Base-by-base conservation (phyloP, 768 basidiomycete species). In the Leccinum aurantiacum region DNA sequence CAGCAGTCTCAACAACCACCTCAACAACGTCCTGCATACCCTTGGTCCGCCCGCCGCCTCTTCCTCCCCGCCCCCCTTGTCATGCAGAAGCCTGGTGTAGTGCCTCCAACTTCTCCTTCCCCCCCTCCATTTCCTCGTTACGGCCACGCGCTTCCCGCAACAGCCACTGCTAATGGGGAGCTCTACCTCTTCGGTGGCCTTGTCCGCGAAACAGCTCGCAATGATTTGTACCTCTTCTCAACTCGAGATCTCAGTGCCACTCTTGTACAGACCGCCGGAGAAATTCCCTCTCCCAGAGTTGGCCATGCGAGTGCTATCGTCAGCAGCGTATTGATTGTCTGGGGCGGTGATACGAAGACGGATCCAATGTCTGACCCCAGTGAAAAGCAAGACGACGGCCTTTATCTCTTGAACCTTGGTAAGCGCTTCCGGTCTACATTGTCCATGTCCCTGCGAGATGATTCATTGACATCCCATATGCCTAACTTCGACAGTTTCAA, bases 131-230 rank as follows among this genome's bases (percentile, higher is more conserved):
- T 98, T 74, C 96, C 97, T 25, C 88, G 96, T 46, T 99, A 98
- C 70, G 97, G 96, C 25, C 93, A 97, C 70, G 89, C 95, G 13
- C 84, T 98, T 6, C 95, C 95, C 9, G 83, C 90, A 6, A 83
- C 81, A 8, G 84, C 91, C 2, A 89, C 88, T 24, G 71, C 83
- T n/a, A 82, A 80, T 6, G 97, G 97, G 8, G 95, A 98, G 66
- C 86, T 99, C 63, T 95, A 93, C 76, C 82, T 99, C 62, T 99
- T 99, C 65, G 97, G 97, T 62, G 97, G 97, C 63, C 89, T 99
- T 60, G 95, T 98, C 15, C 85, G 90, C 41, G 96, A 98, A 71
- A 77, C 84, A 9, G 89, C 95, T 35, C 84, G 88, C 54, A 97
- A 97, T 75, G 97, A 99, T 76, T 80, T 99, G 29, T 98, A 96